Evolutionary conservation across 345 rosid species (phyloP).

Genomic region (Isatis tinctoria): DNA sequence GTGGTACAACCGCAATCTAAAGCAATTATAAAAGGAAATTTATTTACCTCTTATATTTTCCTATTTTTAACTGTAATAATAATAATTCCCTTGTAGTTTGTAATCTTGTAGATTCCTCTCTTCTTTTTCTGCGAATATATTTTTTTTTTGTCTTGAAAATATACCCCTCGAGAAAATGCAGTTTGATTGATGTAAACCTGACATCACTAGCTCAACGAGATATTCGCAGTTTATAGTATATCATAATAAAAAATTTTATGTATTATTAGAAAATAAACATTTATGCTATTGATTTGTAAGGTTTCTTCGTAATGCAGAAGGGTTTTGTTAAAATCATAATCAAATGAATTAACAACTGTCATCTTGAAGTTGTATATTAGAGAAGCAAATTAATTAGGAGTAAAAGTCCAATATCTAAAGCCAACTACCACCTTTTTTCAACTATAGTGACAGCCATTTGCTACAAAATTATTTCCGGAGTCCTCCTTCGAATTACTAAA

Average conservation of each 20-base stretch:
- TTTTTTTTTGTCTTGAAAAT: slow-evolving; percentile 8
- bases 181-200: slow-evolving; percentile 24
- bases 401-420: slow-evolving; percentile 12
- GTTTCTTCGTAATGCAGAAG: neutral
- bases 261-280: neutral
- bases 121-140: slow-evolving; percentile 6
- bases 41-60: slow-evolving; percentile 26
- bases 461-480: neutral
- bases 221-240: neutral
- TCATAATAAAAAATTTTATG: neutral
- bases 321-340: neutral
- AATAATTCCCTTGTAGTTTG: neutral
- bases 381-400: neutral
- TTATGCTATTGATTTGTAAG: neutral
- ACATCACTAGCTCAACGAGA: slow-evolving; percentile 21
- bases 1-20: slow-evolving; percentile 59
- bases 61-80: slow-evolving; percentile 20
- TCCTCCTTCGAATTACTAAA: neutral
- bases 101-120: slow-evolving; percentile 8
- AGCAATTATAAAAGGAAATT: slow-evolving; percentile 33
- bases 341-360: neutral
- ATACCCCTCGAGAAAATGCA: slow-evolving; percentile 19
- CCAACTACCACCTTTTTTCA: slow-evolving; percentile 13
- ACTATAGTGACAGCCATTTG: neutral
- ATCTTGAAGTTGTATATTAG: neutral